Conservation (phyloP, 225 moss, liverwort and hornwort species). For the Pleurozium schreberi region DNA sequence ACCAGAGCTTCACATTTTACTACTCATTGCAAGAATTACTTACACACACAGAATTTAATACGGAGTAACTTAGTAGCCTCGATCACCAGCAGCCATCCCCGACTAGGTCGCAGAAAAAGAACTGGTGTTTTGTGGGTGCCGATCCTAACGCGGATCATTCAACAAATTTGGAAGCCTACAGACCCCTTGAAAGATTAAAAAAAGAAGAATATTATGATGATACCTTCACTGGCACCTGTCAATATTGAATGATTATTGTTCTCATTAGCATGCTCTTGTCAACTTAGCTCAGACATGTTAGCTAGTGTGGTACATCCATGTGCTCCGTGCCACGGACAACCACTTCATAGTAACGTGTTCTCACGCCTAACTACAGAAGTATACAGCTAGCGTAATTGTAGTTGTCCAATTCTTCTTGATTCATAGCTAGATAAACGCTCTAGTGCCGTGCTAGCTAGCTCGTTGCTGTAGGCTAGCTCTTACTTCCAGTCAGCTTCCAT, state of each 20-base stretch:
- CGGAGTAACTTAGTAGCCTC: background rate
- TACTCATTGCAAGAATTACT: background rate
- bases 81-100: constrained; percentile 16
- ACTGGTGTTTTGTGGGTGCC: background rate
- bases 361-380: background rate
- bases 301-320: background rate
- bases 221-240: background rate
- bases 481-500: background rate
- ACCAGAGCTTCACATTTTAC: background rate
- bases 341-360: background rate
- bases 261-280: background rate
- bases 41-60: background rate
- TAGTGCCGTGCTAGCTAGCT: background rate
- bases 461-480: background rate
- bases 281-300: background rate
- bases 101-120: constrained; percentile 8
- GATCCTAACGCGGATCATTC: constrained; percentile 19
- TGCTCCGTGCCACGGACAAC: background rate
- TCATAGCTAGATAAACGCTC: background rate
- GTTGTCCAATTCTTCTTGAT: background rate
- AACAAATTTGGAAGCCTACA: constrained; percentile 4
- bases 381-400: background rate
- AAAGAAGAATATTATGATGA: background rate
- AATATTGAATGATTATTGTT: background rate
- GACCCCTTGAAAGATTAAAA: background rate